phyloP scores from a whole-genome alignment of 1,284 basidiomycete genomes.

The Ceratobasidium sp. region DNA sequence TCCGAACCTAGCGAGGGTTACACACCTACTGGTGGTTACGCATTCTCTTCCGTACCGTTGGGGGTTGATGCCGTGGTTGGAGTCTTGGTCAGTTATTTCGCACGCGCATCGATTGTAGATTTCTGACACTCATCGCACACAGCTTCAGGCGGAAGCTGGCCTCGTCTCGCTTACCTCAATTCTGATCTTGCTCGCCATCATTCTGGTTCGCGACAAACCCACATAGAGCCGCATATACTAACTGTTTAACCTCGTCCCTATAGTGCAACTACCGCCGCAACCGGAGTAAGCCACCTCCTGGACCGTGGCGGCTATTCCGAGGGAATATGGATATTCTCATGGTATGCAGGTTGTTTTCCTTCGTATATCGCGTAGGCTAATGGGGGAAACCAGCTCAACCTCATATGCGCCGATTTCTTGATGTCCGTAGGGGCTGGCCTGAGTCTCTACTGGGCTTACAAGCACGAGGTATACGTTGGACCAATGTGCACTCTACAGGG shows the following conservation, averaged over 20 bases:
- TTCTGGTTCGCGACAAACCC: background rate
- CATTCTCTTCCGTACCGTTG: background rate
- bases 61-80: slow-evolving; percentile 15
- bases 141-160: slow-evolving; percentile 22
- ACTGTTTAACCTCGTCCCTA: background rate
- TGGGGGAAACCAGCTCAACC: slow-evolving; percentile 29
- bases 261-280: slow-evolving; percentile 10
- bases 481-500: slow-evolving; percentile 48
- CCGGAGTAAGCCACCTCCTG: background rate
- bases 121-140: background rate
- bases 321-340: slow-evolving; percentile 20
- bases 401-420: slow-evolving; percentile 48
- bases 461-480: slow-evolving; percentile 45
- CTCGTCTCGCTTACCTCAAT: slow-evolving; percentile 1
- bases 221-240: background rate
- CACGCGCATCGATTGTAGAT: background rate
- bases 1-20: too few relatives aligned
- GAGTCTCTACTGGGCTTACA: slow-evolving; percentile 43
- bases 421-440: slow-evolving; percentile 47
- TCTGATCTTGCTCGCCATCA: slow-evolving; percentile 1
- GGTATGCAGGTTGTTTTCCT: background rate
- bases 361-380: background rate
- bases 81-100: background rate
- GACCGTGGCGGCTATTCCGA: slow-evolving; percentile 32
- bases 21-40: too few relatives aligned